phyloP scores from a whole-genome alignment of 2,329 filamentous ascomycete species.

The Aspergillus ibericus region DNA sequence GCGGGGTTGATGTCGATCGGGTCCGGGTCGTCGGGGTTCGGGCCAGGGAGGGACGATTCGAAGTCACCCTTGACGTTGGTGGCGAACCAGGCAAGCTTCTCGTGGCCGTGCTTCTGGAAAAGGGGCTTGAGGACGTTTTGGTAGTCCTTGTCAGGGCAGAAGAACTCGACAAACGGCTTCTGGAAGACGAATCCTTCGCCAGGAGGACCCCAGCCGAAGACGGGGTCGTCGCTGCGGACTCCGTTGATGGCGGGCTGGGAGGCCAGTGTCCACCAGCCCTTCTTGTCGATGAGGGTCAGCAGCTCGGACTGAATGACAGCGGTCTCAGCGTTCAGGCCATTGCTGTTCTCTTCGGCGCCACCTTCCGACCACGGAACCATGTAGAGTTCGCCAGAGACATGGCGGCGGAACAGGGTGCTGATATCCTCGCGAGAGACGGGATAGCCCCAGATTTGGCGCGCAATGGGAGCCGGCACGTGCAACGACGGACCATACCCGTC shows the following conservation, averaged over 20 bases:
- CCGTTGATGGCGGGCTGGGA: slow-evolving; percentile 94
- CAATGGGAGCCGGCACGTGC: slow-evolving; percentile 83
- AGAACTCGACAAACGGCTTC: slow-evolving; percentile 97
- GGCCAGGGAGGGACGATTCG: slow-evolving; percentile 55
- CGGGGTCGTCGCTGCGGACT: slow-evolving; percentile 68
- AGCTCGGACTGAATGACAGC: slow-evolving; percentile 75
- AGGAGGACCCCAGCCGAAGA: slow-evolving; percentile 90
- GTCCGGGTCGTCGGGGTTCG: slow-evolving; percentile 27
- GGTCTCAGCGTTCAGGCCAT: slow-evolving; percentile 67
- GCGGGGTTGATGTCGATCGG: slow-evolving; percentile 38
- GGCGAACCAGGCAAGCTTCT: slow-evolving; percentile 83
- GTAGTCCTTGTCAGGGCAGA: slow-evolving; percentile 76
- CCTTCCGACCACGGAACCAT: slow-evolving; percentile 90
- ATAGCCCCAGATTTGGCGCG: slow-evolving; percentile 80
- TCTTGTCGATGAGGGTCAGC: slow-evolving; percentile 69
- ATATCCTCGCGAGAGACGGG: slow-evolving; percentile 72
- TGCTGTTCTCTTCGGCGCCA: slow-evolving; percentile 59
- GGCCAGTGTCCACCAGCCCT: slow-evolving; percentile 94
- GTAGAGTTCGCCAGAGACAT: slow-evolving; percentile 74
- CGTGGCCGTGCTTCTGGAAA: slow-evolving; percentile 60
- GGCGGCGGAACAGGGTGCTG: slow-evolving; percentile 73
- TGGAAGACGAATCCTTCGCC: slow-evolving; percentile 92
- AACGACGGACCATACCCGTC: slow-evolving; percentile 97
- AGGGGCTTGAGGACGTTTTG: slow-evolving; percentile 58
- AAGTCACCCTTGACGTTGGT: slow-evolving; percentile 77